phyloP scores from a whole-genome alignment of 805 yeast genomes.

The Schizosaccharomyces japonicus region DNA sequence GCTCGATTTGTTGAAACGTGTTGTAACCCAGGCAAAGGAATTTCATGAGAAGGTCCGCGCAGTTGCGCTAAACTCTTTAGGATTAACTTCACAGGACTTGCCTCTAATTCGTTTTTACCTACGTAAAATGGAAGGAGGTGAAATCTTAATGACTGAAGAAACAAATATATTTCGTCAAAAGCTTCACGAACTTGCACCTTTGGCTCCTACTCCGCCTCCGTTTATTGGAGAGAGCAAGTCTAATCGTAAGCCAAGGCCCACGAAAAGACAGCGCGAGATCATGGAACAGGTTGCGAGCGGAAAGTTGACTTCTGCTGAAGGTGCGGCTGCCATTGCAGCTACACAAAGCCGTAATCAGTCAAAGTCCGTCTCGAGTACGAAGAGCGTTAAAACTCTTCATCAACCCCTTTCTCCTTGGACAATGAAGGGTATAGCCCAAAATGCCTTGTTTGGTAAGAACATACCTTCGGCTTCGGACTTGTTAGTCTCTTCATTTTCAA shows the following conservation, averaged over 20 bases:
- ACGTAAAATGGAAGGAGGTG: conserved; percentile 27
- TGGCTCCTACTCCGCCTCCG: conserved; percentile 14
- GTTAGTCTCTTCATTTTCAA: too few relatives aligned
- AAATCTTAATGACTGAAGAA: conserved; percentile 18
- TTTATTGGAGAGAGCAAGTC: conserved; percentile 10
- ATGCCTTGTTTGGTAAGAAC: background rate
- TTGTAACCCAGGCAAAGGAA: conserved; percentile 10
- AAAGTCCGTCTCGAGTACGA: background rate
- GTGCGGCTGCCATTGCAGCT: conserved; percentile 2
- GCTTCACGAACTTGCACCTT: conserved; percentile 14
- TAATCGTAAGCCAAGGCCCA: conserved; percentile 9
- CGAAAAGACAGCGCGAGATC: conserved; percentile 6
- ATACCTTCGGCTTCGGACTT: background rate
- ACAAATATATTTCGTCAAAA: conserved; percentile 14
- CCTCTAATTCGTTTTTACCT: conserved; percentile 20
- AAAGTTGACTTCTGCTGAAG: background rate
- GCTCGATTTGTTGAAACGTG: conserved; percentile 11
- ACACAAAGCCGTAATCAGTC: background rate
- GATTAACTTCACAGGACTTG: conserved; percentile 8
- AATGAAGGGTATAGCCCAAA: background rate
- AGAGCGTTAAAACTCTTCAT: background rate
- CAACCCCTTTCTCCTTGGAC: background rate
- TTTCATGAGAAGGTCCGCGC: conserved; percentile 9
- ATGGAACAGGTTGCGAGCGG: conserved; percentile 3
- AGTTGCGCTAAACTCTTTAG: background rate